Evolutionary conservation across 352 stramenopile species (phyloP).

Genomic region (Pythium guiyangense): DNA sequence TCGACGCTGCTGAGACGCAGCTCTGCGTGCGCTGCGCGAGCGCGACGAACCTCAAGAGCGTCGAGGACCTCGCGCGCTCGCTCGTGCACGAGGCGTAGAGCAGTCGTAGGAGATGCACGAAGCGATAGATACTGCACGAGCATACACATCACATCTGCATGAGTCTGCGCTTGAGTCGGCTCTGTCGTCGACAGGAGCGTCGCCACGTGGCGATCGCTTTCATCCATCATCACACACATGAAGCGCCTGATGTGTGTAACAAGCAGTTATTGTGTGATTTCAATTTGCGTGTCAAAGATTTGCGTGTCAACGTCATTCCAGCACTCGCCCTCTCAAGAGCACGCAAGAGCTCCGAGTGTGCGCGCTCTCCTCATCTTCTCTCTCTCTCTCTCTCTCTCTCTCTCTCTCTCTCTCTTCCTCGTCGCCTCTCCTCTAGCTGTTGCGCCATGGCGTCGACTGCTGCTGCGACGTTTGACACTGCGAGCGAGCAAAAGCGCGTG

Average conservation of each 20-base stretch:
- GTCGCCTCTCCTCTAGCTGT: not conserved
- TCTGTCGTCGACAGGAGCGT: not conserved
- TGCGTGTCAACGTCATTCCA: not conserved
- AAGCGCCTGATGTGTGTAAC: not conserved
- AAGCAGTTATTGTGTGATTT: too few relatives aligned
- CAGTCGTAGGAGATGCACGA: not conserved
- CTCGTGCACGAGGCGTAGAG: conserved; percentile 21
- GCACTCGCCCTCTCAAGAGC: not conserved
- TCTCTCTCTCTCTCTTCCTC: not conserved
- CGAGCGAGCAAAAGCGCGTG: conserved; percentile 21
- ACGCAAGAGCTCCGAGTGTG: not conserved
- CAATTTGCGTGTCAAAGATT: not conserved
- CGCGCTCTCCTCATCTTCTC: not conserved
- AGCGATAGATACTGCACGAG: not conserved
- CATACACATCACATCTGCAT: too few relatives aligned
- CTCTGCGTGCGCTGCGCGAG: conserved; percentile 53
- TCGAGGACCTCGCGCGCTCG: conserved; percentile 38
- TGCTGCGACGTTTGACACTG: not conserved
- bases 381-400: too few relatives aligned
- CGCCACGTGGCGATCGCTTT: too few relatives aligned
- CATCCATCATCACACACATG: too few relatives aligned
- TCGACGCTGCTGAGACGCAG: conserved; percentile 44
- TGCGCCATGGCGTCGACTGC: not conserved
- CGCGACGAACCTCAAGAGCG: conserved; percentile 40
- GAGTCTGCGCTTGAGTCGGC: not conserved